Evolutionary conservation across 2,329 filamentous ascomycete species (phyloP).

Genomic region (Fusarium brevicatenulatum): DNA sequence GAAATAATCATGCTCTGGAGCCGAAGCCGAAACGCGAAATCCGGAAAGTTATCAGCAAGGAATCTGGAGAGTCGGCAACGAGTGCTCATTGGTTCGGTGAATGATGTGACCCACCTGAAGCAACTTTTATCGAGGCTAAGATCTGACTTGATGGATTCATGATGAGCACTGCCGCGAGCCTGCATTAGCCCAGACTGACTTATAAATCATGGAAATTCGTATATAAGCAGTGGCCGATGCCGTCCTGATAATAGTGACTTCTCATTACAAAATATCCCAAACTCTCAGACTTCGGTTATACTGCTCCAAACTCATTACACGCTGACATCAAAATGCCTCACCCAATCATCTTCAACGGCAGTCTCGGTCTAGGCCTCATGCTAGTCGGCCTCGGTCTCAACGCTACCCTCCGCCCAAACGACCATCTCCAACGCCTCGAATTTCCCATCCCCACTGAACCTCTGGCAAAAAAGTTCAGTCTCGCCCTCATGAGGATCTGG

Average conservation of each 20-base stretch:
- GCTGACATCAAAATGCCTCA: background rate
- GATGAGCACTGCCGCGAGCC: background rate
- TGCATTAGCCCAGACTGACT: background rate
- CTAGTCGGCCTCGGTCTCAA: conserved; percentile 12
- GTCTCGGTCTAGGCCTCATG: conserved; percentile 3
- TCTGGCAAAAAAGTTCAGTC: conserved; percentile 6
- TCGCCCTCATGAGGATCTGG: conserved; percentile 14
- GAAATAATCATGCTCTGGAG: no score
- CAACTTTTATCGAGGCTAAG: conserved; percentile 8
- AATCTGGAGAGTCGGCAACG: background rate
- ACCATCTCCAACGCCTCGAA: background rate
- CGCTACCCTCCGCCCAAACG: conserved; percentile 9
- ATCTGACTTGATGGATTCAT: background rate
- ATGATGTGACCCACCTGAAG: background rate
- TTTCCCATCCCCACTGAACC: conserved; percentile 14
- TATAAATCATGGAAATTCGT: background rate
- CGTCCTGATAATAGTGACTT: fast-evolving
- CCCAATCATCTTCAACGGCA: conserved; percentile 13
- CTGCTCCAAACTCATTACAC: fast-evolving
- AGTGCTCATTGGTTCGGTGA: fast-evolving
- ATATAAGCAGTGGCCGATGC: no score
- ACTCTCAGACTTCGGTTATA: background rate
- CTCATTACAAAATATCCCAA: background rate
- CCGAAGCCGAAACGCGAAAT: background rate
- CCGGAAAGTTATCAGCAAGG: background rate